phyloP scores from a whole-genome alignment of 2,329 filamentous ascomycete genomes.

The Bimuria novae-zelandiae region DNA sequence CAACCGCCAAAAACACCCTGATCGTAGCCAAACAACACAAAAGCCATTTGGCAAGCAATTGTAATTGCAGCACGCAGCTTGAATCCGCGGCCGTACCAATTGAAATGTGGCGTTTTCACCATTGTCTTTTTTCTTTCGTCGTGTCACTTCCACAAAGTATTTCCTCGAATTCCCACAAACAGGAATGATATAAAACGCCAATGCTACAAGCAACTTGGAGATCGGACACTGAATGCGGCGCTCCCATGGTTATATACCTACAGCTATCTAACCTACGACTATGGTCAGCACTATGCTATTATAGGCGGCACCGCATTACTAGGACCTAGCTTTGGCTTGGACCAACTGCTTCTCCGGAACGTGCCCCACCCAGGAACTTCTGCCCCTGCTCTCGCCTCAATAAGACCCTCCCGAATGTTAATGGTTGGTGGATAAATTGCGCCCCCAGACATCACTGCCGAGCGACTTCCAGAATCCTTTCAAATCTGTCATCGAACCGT shows the following conservation, averaged over 20 bases:
- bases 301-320: no score
- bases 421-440: slow-evolving; percentile 1
- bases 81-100: slow-evolving; percentile 34
- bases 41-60: slow-evolving; percentile 36
- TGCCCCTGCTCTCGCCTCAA: no score
- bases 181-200: neutral
- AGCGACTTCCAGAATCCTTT: neutral
- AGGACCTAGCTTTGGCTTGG: no score
- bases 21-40: slow-evolving; percentile 43
- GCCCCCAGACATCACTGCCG: neutral
- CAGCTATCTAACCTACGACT: no score
- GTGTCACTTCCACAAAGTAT: neutral
- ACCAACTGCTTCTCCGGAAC: no score
- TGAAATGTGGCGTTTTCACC: slow-evolving; percentile 29
- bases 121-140: slow-evolving; percentile 8
- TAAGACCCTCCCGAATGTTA: no score
- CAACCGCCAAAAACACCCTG: slow-evolving; percentile 45
- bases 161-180: neutral
- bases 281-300: no score
- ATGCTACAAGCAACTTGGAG: no score
- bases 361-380: no score
- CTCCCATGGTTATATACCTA: no score
- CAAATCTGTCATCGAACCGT: neutral
- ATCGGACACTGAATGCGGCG: no score
- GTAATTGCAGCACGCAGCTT: slow-evolving; percentile 35